Conservation (phyloP, 129 eudicot genomes). For the Flaveria trinervia region DNA sequence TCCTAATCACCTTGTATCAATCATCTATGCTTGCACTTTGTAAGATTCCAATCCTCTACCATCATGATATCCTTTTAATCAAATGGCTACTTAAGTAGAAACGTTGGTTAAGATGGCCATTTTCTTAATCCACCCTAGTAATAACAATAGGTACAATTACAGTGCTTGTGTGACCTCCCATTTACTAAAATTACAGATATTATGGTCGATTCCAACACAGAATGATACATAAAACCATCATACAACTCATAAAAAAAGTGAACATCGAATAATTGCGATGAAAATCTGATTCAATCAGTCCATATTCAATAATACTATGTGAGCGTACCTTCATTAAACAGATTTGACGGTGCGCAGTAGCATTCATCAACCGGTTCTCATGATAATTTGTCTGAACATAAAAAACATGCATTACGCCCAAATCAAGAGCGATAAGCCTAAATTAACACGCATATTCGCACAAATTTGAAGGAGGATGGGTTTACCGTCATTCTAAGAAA, state of each 20-base stretch:
- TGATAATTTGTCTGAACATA: slow-evolving; percentile 7
- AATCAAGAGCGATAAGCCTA: slow-evolving; percentile 9
- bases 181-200: neutral
- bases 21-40: too few species aligned
- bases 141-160: too few species aligned
- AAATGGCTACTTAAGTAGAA: too few species aligned
- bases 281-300: neutral
- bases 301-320: neutral
- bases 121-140: too few species aligned
- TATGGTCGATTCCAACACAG: neutral
- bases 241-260: neutral
- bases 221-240: neutral
- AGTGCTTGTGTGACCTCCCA: too few species aligned
- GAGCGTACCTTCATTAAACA: slow-evolving; percentile 41
- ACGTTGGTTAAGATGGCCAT: too few species aligned
- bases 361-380: slow-evolving; percentile 37
- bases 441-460: neutral
- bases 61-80: too few species aligned
- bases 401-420: slow-evolving; percentile 9
- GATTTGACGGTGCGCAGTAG: slow-evolving; percentile 32
- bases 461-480: neutral
- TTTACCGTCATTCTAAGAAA: slow-evolving; percentile 44
- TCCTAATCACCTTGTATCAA: too few species aligned
- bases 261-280: neutral
- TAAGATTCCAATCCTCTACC: too few species aligned